Percentiles rank a stretch among this genome's conserved stretches.
Conservation (phyloP, 257 asterid genomes). For the Hygrophila difformis region DNA sequence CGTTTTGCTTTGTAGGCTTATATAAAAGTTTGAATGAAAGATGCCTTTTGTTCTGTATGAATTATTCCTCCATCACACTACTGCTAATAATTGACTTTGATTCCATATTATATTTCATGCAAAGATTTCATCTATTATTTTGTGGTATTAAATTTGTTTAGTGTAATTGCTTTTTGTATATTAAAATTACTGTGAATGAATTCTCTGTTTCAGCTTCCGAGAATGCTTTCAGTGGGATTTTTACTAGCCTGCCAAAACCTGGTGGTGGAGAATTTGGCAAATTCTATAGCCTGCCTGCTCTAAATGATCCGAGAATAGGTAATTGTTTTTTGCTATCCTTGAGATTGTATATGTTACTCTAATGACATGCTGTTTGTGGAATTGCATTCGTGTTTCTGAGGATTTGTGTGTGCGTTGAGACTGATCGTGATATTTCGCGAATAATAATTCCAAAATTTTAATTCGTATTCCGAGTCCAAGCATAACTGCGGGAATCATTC, state of each 20-base stretch:
- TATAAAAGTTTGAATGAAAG: too few species aligned
- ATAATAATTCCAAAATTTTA: too few species aligned
- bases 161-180: not conserved
- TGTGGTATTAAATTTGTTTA: not conserved
- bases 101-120: not conserved
- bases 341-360: not conserved
- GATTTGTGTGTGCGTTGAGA: too few species aligned
- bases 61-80: slow-evolving; percentile 2
- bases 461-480: too few species aligned
- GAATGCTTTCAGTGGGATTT: slow-evolving; percentile 68
- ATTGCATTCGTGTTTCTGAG: too few species aligned
- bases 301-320: slow-evolving; percentile 88
- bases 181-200: not conserved
- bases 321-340: slow-evolving; percentile 8
- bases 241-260: slow-evolving; percentile 78
- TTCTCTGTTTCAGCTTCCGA: slow-evolving; percentile 56
- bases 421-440: too few species aligned
- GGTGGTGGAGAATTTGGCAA: slow-evolving; percentile 95
- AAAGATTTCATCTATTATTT: not conserved
- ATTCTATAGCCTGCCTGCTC: slow-evolving; percentile 81
- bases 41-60: not conserved
- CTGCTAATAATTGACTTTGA: not conserved
- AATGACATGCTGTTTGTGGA: not conserved
- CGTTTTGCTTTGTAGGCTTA: too few species aligned
- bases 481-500: too few species aligned